Base-by-base conservation (phyloP, 148 eudicot genomes). In the Rhododendron simsii region DNA sequence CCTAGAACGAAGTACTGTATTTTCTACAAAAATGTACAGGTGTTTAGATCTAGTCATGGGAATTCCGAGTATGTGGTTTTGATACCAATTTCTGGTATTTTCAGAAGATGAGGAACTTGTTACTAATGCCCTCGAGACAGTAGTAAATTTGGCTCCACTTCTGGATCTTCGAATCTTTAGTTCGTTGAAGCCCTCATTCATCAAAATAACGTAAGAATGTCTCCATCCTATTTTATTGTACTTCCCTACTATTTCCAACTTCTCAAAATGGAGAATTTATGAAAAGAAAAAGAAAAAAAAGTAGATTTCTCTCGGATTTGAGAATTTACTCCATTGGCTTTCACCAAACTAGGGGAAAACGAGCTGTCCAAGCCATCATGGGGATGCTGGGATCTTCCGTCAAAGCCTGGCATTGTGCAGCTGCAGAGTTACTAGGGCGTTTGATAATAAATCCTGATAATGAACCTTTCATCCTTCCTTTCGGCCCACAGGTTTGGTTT, bases 101-200 rank as follows among this genome's bases (percentile, higher is more conserved):
- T 87, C 92, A 95, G 98, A 93, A 92, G 98, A 95, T 81, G 98
- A 97, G 88, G 99, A 97, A 86, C 99, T 97, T 88, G 98, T 97
- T 51, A 95, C 98, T 47, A 97, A 97, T 92, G 89, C 93, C 77
- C 94, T 95, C 9, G 98, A 97, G 95, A 95, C 98, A 47, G 84
- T 95, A 75, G 97, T 97, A 82, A 97, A 97, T 89, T 83, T 97
- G 90, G 98, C 94, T 84, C 95, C 96, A 16, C 89, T 94, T 90
- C 88, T 97, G 84, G 96, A 97, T 92, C 95, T 97, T 81, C 92
- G 98, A 55, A 94, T 94, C 84, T 94, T 97, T 86, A 95, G 96
- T 93, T 94, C 99, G 47, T 92, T 96, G 85, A 97, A 95, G 91
- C 95, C 99, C 85, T 97, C 98, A 39, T 95, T 82, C 86, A 91